Base-by-base conservation (phyloP, 2,329 filamentous ascomycete species). In the Rosellinia necatrix region DNA sequence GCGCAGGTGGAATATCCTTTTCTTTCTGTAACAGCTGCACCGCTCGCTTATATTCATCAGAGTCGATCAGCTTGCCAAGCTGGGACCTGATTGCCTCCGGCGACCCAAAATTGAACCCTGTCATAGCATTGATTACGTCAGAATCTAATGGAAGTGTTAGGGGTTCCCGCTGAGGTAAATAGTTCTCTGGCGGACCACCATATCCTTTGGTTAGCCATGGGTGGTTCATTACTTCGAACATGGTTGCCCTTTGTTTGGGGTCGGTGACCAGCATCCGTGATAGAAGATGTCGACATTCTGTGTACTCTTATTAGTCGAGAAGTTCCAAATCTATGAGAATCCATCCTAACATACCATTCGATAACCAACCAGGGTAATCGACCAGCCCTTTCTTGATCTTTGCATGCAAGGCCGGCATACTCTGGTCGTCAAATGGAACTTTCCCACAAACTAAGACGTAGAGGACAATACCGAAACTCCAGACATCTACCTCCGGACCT, bases 381-480 rank as follows among this genome's bases (percentile, higher is more conserved):
- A 97, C 94, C 47, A 90, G 76, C 30, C 94, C 94, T 71, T 96
- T 96, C 78, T 99, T 99, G 75, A 99, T 99, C 77, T 99, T 99
- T 56, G 93, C 92, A 75, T 99, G 94, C 44, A 99, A 79, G 61
- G 96, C 92, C 30, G 93, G 94, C 92, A 99, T 99, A 76, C 92
- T 97, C 76, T 99, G 94, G 70, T 99, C 94, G 71, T 99, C 94
- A 69, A 99, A 99, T 0, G 94, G 94, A 3, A 99, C 94, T 74
- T 97, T 97, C 49, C 94, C 94, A 70, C 94, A 97, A 3, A 97
- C 94, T 59, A 99, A 76, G 55, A 99, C 94, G 68, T 97, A 99
- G 12, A 99, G 82, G 10, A 99, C 94, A 66, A 99, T 97, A 19
- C 94, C 94, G 74, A 97, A 97, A 76, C 94, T 97, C 94, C 94